Evolutionary conservation across 140 eudicot species (phyloP).

Genomic region (Anethum foeniculum): DNA sequence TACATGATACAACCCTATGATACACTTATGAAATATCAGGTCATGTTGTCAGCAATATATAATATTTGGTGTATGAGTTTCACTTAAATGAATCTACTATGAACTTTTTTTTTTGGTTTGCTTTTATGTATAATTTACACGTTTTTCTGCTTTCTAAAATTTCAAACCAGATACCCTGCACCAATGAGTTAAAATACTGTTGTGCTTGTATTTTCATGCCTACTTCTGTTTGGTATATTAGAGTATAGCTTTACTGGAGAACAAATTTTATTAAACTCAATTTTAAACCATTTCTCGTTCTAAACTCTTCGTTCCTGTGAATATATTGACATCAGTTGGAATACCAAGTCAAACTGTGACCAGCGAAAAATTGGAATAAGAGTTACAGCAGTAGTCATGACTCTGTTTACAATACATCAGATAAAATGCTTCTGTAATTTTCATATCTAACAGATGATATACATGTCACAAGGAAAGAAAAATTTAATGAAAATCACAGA

Average conservation of each 20-base stretch:
- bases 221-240: not conserved
- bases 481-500: not conserved
- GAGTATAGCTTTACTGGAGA: not conserved
- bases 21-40: not conserved
- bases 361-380: not conserved
- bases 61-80: not conserved
- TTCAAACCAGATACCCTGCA: no score
- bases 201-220: not conserved
- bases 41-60: not conserved
- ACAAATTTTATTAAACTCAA: no score
- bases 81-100: not conserved
- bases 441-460: constrained; percentile 8
- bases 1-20: no score
- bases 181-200: no score
- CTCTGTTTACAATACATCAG: constrained; percentile 4
- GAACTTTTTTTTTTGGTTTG: not conserved
- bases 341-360: not conserved
- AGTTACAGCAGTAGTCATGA: constrained; percentile 4
- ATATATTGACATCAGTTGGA: not conserved
- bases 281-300: not conserved
- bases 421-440: not conserved
- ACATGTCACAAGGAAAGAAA: not conserved
- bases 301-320: not conserved
- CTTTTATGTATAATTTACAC: not conserved
- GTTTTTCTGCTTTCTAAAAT: not conserved